phyloP scores from a whole-genome alignment of 1,284 basidiomycete species.

The Rhodotorula sp. region DNA sequence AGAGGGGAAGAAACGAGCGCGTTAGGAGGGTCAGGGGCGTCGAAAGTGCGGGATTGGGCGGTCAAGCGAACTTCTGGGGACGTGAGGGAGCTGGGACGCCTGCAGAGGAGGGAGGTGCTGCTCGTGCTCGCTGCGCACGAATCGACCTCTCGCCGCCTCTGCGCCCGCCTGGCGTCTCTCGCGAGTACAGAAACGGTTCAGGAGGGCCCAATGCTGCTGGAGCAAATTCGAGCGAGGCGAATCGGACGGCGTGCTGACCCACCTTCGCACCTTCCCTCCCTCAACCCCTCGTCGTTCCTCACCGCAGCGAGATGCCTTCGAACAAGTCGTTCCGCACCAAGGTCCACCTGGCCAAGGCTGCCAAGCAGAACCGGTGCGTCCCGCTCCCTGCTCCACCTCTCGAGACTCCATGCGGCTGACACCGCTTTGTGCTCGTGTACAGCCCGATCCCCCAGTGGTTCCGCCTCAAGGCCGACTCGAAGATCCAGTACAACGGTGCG shows the following conservation, averaged over 20 bases:
- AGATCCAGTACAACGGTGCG: conserved; percentile 44
- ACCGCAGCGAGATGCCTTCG: conserved; percentile 63
- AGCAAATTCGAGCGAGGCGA: no score
- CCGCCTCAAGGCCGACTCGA: conserved; percentile 44
- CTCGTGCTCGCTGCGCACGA: no score
- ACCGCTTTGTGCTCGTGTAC: not conserved
- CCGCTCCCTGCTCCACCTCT: not conserved
- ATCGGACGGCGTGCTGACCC: conserved; percentile 1
- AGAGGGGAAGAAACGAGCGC: no score
- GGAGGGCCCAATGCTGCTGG: no score
- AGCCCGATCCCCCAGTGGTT: conserved; percentile 45
- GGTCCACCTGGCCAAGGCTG: conserved; percentile 93
- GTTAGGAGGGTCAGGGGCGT: no score
- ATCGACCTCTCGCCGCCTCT: no score
- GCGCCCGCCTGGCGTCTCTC: no score
- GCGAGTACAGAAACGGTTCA: no score
- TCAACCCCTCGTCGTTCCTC: not conserved
- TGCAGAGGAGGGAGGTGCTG: no score
- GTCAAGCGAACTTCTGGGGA: no score
- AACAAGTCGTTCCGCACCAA: conserved; percentile 98
- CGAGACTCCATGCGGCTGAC: not conserved
- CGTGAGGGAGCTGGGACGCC: no score
- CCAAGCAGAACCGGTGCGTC: conserved; percentile 87
- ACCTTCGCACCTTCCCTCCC: not conserved
- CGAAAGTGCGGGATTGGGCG: no score